Evolutionary conservation across 768 basidiomycete genomes (phyloP).

Genomic region (Austroboletus eburneus): DNA sequence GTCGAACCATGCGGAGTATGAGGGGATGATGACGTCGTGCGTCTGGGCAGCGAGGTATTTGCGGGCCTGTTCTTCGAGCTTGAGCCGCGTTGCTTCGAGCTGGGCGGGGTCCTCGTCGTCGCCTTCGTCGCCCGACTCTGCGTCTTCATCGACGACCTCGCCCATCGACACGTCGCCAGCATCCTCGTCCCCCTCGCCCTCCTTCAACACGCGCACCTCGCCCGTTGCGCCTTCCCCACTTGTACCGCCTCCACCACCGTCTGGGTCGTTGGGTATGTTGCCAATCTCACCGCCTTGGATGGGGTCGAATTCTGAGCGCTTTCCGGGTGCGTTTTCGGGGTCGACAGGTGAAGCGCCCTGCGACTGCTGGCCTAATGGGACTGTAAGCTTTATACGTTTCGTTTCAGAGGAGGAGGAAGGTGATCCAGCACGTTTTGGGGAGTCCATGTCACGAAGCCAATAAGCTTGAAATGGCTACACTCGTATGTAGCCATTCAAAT

Average conservation of each 20-base stretch:
- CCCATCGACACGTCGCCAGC: conserved; percentile 78
- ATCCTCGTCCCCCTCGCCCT: conserved; percentile 63
- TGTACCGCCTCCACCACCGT: conserved; percentile 14
- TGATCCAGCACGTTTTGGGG: conserved; percentile 62
- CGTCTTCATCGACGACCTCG: conserved; percentile 72
- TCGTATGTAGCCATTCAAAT: conserved; percentile 10
- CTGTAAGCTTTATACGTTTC: conserved; percentile 56
- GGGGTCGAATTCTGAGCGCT: conserved; percentile 86
- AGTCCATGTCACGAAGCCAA: conserved; percentile 45
- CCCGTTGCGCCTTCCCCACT: conserved; percentile 23
- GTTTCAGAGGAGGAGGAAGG: conserved; percentile 50
- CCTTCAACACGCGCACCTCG: conserved; percentile 39
- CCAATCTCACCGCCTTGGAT: conserved; percentile 73
- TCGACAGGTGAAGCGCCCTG: conserved; percentile 76
- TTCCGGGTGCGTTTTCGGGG: conserved; percentile 75
- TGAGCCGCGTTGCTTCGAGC: conserved; percentile 72
- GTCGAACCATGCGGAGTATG: conserved; percentile 97
- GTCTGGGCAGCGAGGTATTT: conserved; percentile 97
- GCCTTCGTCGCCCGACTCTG: conserved; percentile 72
- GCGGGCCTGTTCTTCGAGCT: conserved; percentile 81
- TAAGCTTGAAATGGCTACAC: conserved; percentile 22
- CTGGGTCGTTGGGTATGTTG: conserved; percentile 52
- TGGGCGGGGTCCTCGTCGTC: conserved; percentile 86
- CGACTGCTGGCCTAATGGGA: conserved; percentile 39
- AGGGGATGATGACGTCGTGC: conserved; percentile 95